Percentiles rank a stretch among this genome's conserved stretches.
These are phyloP conservation scores for Xylariomycetidae sp. DNA, from an alignment of 2,329 filamentous ascomycete genomes.

Conservation along the genomic window DNA sequence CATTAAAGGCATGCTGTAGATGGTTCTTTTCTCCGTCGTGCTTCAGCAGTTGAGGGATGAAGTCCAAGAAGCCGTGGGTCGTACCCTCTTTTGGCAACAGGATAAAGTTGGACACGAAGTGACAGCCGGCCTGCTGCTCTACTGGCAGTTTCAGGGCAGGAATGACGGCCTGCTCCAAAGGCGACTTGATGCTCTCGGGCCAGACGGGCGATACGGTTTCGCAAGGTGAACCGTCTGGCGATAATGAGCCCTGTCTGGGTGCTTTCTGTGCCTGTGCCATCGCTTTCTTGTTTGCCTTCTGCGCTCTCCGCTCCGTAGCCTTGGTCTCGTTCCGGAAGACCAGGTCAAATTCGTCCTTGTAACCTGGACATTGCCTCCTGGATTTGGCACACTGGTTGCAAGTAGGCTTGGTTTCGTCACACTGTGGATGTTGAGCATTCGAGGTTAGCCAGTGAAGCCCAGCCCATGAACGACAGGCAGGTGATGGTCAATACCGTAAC, in stretches of 20 bases:
- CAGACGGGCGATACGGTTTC: conserved; percentile 22
- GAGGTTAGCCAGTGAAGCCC: neutral
- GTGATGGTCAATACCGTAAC: conserved; percentile 12
- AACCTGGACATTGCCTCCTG: conserved; percentile 59
- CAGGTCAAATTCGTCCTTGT: conserved; percentile 67
- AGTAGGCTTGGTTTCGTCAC: conserved; percentile 62
- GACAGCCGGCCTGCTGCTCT: conserved; percentile 52
- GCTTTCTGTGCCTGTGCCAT: conserved; percentile 31
- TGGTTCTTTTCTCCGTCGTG: conserved; percentile 38
- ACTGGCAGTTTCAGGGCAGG: conserved; percentile 41
- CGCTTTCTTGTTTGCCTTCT: conserved; percentile 49
- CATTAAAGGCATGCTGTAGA: conserved; percentile 53
- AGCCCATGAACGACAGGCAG: neutral
- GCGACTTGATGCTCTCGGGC: conserved; percentile 14
- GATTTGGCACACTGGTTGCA: conserved; percentile 64
- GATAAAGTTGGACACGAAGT: conserved; percentile 59
- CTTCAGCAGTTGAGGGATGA: conserved; percentile 51
- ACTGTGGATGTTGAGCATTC: conserved; percentile 36
- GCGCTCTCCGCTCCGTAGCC: conserved; percentile 59
- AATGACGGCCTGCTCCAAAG: conserved; percentile 22
- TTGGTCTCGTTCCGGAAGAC: conserved; percentile 70
- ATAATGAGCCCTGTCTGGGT: too few relatives aligned
- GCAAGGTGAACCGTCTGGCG: too few relatives aligned
- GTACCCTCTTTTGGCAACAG: conserved; percentile 46
- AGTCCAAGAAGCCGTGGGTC: conserved; percentile 54